Evolutionary conservation across 441 rosid species (phyloP).

Genomic region (Viola pubescens): DNA sequence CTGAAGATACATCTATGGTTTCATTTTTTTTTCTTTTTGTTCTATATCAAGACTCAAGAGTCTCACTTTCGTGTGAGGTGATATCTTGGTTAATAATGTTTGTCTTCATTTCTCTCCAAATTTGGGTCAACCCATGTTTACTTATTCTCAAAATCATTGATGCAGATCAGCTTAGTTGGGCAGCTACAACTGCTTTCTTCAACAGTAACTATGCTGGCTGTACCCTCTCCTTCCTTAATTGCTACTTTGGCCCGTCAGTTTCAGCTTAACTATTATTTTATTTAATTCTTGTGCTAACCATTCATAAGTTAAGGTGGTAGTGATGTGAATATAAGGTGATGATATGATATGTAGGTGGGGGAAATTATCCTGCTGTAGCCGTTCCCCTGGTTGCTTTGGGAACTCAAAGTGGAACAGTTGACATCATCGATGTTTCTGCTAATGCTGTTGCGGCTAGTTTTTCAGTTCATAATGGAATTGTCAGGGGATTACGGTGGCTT

Average conservation of each 20-base stretch:
- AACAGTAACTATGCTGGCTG: constrained; percentile 83
- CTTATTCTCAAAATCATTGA: constrained; percentile 21
- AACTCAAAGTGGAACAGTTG: constrained; percentile 82
- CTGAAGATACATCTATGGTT: constrained; percentile 1
- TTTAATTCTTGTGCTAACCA: constrained; percentile 8
- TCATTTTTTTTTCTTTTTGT: constrained; percentile 9
- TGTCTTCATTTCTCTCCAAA: constrained; percentile 16
- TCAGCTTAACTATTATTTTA: constrained; percentile 21
- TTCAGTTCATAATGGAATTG: constrained; percentile 66
- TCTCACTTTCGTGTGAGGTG: too few species aligned
- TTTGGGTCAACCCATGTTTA: constrained; percentile 15
- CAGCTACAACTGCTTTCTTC: constrained; percentile 98
- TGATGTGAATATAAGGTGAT: constrained; percentile 13
- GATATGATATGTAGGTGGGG: constrained; percentile 66
- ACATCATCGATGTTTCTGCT: constrained; percentile 86
- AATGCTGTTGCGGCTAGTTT: constrained; percentile 89
- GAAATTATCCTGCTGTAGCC: constrained; percentile 84
- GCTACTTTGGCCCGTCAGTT: constrained; percentile 94
- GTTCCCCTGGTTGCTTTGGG: constrained; percentile 99
- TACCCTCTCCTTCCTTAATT: constrained; percentile 87
- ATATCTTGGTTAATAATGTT: constrained; percentile 9
- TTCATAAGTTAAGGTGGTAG: background rate
- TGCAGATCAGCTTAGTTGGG: constrained; percentile 80
- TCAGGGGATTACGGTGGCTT: constrained; percentile 95
- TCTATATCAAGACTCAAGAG: constrained; percentile 7